Percentiles rank a stretch among this genome's conserved stretches.
Conservation (phyloP, 2,329 filamentous ascomycete species). For the Cordyceps pruinosa region DNA sequence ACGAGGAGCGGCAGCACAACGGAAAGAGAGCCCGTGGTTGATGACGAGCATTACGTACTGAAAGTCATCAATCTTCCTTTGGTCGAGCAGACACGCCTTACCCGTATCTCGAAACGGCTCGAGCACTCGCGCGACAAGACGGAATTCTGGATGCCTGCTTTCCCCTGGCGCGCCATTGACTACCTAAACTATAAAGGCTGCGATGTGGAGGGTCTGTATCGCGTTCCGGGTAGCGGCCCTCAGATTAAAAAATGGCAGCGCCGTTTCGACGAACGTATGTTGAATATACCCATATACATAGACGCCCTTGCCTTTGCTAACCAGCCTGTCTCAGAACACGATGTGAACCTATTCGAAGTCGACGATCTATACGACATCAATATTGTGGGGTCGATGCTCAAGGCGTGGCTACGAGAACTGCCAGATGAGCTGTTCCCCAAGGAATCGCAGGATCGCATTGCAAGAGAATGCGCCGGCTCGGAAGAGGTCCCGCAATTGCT, state of each 20-base stretch:
- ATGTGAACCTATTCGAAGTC: conserved; percentile 85
- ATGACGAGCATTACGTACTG: conserved; percentile 77
- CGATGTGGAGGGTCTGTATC: conserved; percentile 88
- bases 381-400: conserved; percentile 92
- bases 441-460: conserved; percentile 69
- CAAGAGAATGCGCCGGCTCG: conserved; percentile 70
- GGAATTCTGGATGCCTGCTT: conserved; percentile 96
- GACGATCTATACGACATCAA: conserved; percentile 91
- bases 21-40: conserved; percentile 58
- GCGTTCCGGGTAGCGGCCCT: conserved; percentile 82
- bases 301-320: background rate
- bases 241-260: conserved; percentile 92
- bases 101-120: conserved; percentile 82
- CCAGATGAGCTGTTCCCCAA: conserved; percentile 92
- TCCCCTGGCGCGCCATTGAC: conserved; percentile 93
- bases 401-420: conserved; percentile 91
- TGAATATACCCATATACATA: background rate
- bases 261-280: conserved; percentile 74
- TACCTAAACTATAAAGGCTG: conserved; percentile 93
- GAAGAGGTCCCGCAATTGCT: conserved; percentile 78
- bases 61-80: conserved; percentile 82
- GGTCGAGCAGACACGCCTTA: conserved; percentile 82
- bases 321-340: conserved; percentile 51
- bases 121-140: conserved; percentile 90
- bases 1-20: conserved; percentile 63